Conservation (phyloP, 192 early-diverging fungal species). For the Backusella morwellensis region DNA sequence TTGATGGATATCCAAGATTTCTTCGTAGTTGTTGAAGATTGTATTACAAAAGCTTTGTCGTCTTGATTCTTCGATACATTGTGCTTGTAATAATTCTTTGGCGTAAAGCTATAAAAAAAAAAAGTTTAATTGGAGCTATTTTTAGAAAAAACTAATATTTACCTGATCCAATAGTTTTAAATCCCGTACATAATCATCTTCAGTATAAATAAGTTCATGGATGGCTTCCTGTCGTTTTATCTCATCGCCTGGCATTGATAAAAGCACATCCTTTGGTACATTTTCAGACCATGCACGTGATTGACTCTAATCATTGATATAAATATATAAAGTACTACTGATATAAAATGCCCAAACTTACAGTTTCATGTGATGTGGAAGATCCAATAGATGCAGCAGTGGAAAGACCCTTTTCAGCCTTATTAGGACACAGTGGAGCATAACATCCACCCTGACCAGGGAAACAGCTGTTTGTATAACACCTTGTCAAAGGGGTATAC, state of each 20-base stretch:
- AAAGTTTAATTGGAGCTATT: constrained; percentile 28
- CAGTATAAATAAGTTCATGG: constrained; percentile 88
- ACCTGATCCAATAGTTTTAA: constrained; percentile 81
- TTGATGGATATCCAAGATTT: constrained; percentile 56
- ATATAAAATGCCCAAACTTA: not conserved
- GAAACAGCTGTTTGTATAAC: constrained; percentile 56
- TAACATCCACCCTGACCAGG: constrained; percentile 31
- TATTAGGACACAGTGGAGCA: constrained; percentile 34
- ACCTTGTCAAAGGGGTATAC: constrained; percentile 84
- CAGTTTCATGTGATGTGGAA: constrained; percentile 10
- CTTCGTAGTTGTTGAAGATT: constrained; percentile 71
- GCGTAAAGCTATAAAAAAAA: constrained; percentile 27
- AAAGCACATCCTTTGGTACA: constrained; percentile 68
- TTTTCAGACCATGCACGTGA: constrained; percentile 68
- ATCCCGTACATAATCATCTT: constrained; percentile 92
- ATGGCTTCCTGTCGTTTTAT: constrained; percentile 93
- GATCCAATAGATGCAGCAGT: constrained; percentile 3
- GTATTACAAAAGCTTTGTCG: constrained; percentile 58
- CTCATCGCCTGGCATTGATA: constrained; percentile 65
- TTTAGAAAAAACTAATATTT: constrained; percentile 12
- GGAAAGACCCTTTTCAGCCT: too few species aligned
- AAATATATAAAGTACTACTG: not conserved
- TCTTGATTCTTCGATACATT: constrained; percentile 20
- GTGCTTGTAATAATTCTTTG: constrained; percentile 49
- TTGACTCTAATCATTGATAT: constrained; percentile 10